phyloP scores from a whole-genome alignment of 202 grass and related monocot genomes.

The Setaria italica region DNA sequence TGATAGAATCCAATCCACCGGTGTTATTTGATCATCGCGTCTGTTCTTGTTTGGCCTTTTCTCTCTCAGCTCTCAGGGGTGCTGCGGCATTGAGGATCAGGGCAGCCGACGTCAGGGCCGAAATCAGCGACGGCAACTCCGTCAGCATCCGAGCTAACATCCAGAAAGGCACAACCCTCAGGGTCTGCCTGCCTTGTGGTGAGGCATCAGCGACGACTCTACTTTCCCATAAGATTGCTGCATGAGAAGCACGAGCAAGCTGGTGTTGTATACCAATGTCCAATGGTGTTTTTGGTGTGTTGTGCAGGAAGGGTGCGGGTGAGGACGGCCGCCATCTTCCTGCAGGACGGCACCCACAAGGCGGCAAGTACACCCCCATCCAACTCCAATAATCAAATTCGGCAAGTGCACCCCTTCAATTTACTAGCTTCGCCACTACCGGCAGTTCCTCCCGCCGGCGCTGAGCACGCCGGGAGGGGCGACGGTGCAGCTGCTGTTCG shows the following conservation, averaged over 20 bases:
- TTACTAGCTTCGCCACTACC: background rate
- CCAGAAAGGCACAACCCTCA: constrained; percentile 64
- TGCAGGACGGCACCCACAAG: constrained; percentile 8
- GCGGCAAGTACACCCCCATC: too few species aligned
- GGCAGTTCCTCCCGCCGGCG: constrained; percentile 42
- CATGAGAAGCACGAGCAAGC: too few species aligned
- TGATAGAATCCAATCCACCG: background rate
- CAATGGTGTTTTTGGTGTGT: background rate
- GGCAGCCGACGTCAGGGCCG: constrained; percentile 33
- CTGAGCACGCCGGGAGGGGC: constrained; percentile 58
- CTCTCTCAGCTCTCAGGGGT: constrained; percentile 65
- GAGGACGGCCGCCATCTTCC: constrained; percentile 62
- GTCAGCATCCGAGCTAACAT: constrained; percentile 49
- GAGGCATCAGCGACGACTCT: background rate
- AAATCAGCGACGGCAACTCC: constrained; percentile 25
- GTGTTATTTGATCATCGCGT: background rate
- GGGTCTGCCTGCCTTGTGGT: constrained; percentile 76
- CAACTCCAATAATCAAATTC: too few species aligned
- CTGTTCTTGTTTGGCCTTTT: background rate
- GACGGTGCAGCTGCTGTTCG: constrained; percentile 65
- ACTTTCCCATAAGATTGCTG: too few species aligned
- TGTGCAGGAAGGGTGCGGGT: constrained; percentile 63
- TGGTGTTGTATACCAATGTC: background rate
- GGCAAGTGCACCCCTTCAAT: too few species aligned
- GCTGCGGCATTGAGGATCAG: constrained; percentile 70